Evolutionary conservation across 2,329 filamentous ascomycete genomes (phyloP), one percentile per base, ranked within the genome.

Genomic region (Colletotrichum tropicale): DNA sequence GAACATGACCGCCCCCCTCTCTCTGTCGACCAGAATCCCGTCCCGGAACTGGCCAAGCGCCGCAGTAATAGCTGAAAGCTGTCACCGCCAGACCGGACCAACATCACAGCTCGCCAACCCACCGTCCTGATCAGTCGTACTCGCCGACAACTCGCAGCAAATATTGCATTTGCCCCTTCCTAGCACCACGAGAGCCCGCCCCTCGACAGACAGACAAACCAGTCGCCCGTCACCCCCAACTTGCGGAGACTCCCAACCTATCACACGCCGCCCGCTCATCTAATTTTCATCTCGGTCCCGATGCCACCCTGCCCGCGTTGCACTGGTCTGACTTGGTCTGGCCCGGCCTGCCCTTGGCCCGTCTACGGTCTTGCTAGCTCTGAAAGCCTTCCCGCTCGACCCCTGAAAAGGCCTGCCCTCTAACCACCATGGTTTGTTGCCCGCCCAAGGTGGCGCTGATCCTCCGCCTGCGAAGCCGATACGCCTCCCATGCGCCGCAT

Each of bases 401-500:
- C 75, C 75, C 73, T 77, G 75, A 72, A 66, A 15, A 43, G 28
- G 70, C 38, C 75, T 48, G 73, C 69, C 48, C 64, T 67, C 60
- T 36, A 66, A 18, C 38, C 62, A 34, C 69, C 74, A 76, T 60
- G 52, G 69, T 64, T 61, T 76, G 55, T 61, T 70, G 26, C 62
- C 36, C 61, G 73, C 30, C 30, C 66, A 66, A 52, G 18, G 74
- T 75, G 75, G 75, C 75, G 75, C 43, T 76, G 61, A 61, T 64
- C 65, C 72, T 75, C 66, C 32, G 67, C 73, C 71, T 58, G 55
- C 60, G 48, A 66, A 75, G 61, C 74, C 73, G 66, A 76, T 74
- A 72, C 73, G 73, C 76, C 74, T 72, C 70, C 62, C 66, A 60
- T 64, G 26, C 71, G 76, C 76, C 76, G 76, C 76, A 78, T 77